Evolutionary conservation across 345 rosid species (phyloP).

Genomic region (Gossypium thurberi): DNA sequence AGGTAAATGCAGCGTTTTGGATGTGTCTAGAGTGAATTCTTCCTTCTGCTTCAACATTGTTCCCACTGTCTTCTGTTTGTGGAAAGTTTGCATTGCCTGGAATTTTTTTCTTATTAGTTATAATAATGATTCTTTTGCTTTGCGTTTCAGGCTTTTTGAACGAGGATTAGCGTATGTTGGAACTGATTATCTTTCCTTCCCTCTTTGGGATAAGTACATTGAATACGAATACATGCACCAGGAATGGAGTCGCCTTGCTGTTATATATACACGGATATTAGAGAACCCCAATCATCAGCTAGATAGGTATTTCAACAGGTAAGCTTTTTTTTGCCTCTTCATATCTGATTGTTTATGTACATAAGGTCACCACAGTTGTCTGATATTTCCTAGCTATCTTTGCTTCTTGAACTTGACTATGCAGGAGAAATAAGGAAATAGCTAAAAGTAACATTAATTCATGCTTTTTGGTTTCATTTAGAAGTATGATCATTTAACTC

Average conservation of each 20-base stretch:
- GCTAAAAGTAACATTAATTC: not conserved
- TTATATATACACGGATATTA: slow-evolving; percentile 71
- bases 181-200: slow-evolving; percentile 71
- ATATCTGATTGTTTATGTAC: not conserved
- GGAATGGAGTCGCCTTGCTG: slow-evolving; percentile 72
- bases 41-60: slow-evolving; percentile 52
- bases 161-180: slow-evolving; percentile 86
- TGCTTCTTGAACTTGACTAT: no score
- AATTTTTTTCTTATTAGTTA: slow-evolving; percentile 10
- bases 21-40: slow-evolving; percentile 76
- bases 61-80: slow-evolving; percentile 30
- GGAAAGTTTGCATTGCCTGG: slow-evolving; percentile 23
- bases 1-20: slow-evolving; percentile 90
- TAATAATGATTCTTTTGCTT: slow-evolving; percentile 22
- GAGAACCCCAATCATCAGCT: slow-evolving; percentile 81
- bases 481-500: not conserved
- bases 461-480: not conserved
- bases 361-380: not conserved
- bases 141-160: slow-evolving; percentile 71
- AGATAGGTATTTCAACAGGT: slow-evolving; percentile 77
- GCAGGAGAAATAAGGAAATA: no score
- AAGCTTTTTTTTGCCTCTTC: slow-evolving; percentile 4
- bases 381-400: not conserved
- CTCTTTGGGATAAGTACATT: slow-evolving; percentile 92
- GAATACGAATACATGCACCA: slow-evolving; percentile 90